Evolutionary conservation across 2,329 filamentous ascomycete genomes (phyloP), one percentile per base, ranked within the genome.

Genomic region (Trichoderma koningiopsis): DNA sequence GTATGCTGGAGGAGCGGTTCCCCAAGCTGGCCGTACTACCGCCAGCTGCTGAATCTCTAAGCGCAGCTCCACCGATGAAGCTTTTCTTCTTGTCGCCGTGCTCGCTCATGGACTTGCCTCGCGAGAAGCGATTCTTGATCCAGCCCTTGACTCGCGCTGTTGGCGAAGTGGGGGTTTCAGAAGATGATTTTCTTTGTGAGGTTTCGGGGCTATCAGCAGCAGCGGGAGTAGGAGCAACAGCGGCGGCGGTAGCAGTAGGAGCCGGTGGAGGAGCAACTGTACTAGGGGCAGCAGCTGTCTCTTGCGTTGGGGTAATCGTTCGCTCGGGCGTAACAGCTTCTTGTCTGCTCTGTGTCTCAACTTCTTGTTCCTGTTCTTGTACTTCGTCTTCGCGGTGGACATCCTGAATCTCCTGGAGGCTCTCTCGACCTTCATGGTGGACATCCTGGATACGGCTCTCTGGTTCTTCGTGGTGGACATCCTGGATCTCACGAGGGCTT

Each of bases 41-140:
- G 55, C 84, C 82, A 31, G 80, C 79, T 0, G 79, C 81, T 2
- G 81, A 78, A 6, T 73, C 82, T 1, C 80, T 81, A 6, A 86
- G 77, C 13, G 83, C 80, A 0, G 82, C 83, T 6, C 86, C 86
- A 16, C 86, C 86, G 16, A 87, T 75, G 71, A 88, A 87, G 29
- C 81, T 77, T 68, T 77, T 79, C 59, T 75, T 74, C 73, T 80
- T 79, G 4, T 79, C 75, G 19, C 74, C 75, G 1, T 81, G 76
- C 13, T 82, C 81, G 8, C 79, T 76, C 0, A 81, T 67, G 2
- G 81, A 81, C 68, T 82, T 83, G 10, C 81, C 77, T 5, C 80
- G 79, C 0, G 81, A 82, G 70, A 88, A 85, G 6, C 83, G 84
- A 29, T 83, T 84, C 75, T 85, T 88, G 66, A 89, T 80, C 87